Conservation (phyloP, 2,329 filamentous ascomycete species). For the Tolypocladium endophyticum region DNA sequence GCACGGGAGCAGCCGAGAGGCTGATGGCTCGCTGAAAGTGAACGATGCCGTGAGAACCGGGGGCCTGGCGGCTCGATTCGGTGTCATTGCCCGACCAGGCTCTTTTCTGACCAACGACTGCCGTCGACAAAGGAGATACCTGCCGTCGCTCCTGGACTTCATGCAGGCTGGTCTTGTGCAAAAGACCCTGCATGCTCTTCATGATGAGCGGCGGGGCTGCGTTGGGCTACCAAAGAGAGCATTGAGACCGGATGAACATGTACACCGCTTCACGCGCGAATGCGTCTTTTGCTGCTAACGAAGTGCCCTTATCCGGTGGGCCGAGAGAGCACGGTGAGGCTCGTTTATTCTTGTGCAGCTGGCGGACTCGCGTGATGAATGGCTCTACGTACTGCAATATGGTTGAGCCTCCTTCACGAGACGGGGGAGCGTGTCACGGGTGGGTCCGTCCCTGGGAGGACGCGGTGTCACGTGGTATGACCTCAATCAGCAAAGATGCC, state of each 20-base stretch:
- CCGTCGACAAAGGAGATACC: conserved; percentile 22
- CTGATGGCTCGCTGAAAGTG: conserved; percentile 23
- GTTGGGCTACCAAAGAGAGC: neutral
- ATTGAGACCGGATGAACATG: conserved; percentile 1
- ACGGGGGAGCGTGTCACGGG: neutral
- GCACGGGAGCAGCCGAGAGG: conserved; percentile 17
- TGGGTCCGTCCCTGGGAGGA: neutral
- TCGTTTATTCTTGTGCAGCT: neutral
- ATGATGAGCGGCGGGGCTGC: conserved; percentile 13
- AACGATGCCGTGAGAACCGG: conserved; percentile 6
- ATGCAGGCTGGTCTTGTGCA: conserved; percentile 42
- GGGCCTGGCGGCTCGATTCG: conserved; percentile 2
- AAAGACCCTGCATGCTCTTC: conserved; percentile 28
- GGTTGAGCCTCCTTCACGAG: neutral
- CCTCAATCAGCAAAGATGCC: neutral
- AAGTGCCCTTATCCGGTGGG: neutral
- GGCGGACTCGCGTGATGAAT: neutral
- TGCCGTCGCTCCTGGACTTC: conserved; percentile 28
- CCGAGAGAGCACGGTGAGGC: neutral
- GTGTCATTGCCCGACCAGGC: conserved; percentile 14
- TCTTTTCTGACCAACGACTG: conserved; percentile 40
- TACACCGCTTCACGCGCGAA: neutral
- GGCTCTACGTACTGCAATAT: neutral
- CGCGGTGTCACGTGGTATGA: conserved; percentile 15
- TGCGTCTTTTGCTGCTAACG: neutral